Conservation (phyloP, 768 basidiomycete genomes). For the Saitozyma sp. region DNA sequence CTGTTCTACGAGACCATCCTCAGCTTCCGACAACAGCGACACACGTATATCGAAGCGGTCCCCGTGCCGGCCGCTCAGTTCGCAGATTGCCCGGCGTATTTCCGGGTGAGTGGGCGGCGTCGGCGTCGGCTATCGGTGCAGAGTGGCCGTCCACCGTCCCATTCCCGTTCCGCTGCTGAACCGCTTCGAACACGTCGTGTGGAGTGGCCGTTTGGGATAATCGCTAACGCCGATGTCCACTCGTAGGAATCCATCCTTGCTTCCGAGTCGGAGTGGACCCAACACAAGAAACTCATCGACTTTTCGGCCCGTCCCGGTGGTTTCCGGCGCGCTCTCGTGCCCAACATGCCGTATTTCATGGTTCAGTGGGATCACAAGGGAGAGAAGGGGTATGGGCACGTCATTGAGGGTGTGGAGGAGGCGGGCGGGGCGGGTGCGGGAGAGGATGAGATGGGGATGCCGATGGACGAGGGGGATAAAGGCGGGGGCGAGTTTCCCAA, state of each 20-base stretch:
- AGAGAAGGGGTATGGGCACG: conserved; percentile 96
- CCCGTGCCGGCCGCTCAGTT: conserved; percentile 87
- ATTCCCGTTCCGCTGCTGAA: not conserved
- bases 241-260: conserved; percentile 77
- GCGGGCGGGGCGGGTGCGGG: conserved; percentile 56
- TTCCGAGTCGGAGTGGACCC: conserved; percentile 96
- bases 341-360: conserved; percentile 98
- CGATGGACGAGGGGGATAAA: conserved; percentile 79
- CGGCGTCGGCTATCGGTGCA: no score
- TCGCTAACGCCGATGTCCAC: not conserved
- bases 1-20: conserved; percentile 94
- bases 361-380: conserved; percentile 98
- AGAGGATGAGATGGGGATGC: conserved; percentile 63
- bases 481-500: conserved; percentile 77
- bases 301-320: conserved; percentile 87
- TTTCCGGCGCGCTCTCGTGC: conserved; percentile 91
- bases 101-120: conserved; percentile 65
- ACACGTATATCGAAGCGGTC: conserved; percentile 90
- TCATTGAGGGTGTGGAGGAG: conserved; percentile 82
- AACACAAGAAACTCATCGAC: conserved; percentile 95
- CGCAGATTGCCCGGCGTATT: conserved; percentile 86
- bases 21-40: conserved; percentile 79
- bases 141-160: no score
- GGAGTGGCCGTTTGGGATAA: not conserved
- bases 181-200: not conserved